phyloP scores from a whole-genome alignment of 176 grass and related monocot genomes.

The Poa annua region DNA sequence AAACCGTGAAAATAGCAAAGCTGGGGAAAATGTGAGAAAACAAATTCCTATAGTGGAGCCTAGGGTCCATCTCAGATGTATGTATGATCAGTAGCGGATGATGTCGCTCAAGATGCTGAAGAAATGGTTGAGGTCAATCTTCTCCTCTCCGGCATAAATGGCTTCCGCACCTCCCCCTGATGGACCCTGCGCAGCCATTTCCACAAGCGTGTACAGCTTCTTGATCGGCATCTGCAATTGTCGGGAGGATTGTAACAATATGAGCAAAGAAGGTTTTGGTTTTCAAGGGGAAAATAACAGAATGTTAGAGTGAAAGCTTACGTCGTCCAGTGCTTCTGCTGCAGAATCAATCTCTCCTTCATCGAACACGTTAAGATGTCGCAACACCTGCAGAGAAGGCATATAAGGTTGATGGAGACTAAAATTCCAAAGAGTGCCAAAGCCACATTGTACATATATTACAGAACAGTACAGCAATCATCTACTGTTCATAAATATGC shows the following conservation, averaged over 20 bases:
- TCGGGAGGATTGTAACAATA: conserved; percentile 31
- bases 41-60: conserved; percentile 24
- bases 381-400: conserved; percentile 62
- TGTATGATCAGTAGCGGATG: conserved; percentile 47
- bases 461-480: background rate
- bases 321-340: conserved; percentile 82
- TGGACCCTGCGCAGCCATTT: conserved; percentile 92
- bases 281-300: background rate
- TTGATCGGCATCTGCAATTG: conserved; percentile 88
- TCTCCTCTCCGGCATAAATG: conserved; percentile 75
- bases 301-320: conserved; percentile 50
- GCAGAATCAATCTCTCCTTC: conserved; percentile 69
- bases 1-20: conserved; percentile 5
- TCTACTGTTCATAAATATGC: background rate
- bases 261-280: conserved; percentile 34
- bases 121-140: conserved; percentile 91
- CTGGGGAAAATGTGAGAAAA: conserved; percentile 3
- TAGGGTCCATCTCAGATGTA: conserved; percentile 3
- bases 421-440: background rate
- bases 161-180: conserved; percentile 70
- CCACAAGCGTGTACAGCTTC: conserved; percentile 82
- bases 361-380: conserved; percentile 73
- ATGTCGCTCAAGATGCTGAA: conserved; percentile 90
- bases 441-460: background rate
- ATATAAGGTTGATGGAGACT: conserved; percentile 23